Percentiles rank a stretch among this genome's conserved stretches.
Evolutionary conservation across 2,329 filamentous ascomycete genomes (phyloP).

Genomic region (Penicillium corylophilum): DNA sequence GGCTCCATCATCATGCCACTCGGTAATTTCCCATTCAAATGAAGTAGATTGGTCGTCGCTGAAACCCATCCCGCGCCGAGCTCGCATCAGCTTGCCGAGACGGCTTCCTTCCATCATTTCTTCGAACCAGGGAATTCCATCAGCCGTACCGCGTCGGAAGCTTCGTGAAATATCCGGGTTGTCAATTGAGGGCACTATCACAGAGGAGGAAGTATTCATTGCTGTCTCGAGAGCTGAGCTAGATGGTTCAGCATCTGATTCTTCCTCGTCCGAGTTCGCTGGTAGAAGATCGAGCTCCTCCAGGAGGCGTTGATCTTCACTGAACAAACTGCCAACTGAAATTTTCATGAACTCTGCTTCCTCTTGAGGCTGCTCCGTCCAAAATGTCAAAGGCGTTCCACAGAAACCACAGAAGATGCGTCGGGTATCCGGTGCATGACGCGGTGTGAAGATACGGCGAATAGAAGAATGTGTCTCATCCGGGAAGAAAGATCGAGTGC

Average conservation of each 20-base stretch:
- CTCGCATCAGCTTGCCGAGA: constrained; percentile 66
- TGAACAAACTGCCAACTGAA: constrained; percentile 72
- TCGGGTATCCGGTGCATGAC: constrained; percentile 58
- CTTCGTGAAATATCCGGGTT: constrained; percentile 30
- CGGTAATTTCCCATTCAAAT: constrained; percentile 81
- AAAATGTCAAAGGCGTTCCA: constrained; percentile 79
- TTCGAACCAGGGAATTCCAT: constrained; percentile 83
- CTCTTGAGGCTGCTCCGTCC: constrained; percentile 69
- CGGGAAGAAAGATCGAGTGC: constrained; percentile 71
- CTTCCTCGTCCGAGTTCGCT: constrained; percentile 41
- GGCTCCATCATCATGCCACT: constrained; percentile 59
- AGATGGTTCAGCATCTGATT: constrained; percentile 8
- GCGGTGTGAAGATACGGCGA: constrained; percentile 65
- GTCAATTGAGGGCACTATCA: constrained; percentile 22
- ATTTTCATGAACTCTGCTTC: constrained; percentile 79
- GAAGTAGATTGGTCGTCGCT: constrained; percentile 64
- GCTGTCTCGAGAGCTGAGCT: constrained; percentile 14
- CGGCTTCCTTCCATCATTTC: constrained; percentile 73
- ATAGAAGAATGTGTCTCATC: constrained; percentile 72
- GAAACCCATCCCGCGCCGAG: constrained; percentile 56
- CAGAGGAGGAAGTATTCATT: constrained; percentile 11
- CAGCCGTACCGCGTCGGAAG: constrained; percentile 38
- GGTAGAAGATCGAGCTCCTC: constrained; percentile 74
- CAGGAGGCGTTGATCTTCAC: constrained; percentile 68
- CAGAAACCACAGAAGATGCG: constrained; percentile 90